Percentiles rank a stretch among this genome's conserved stretches.
Conservation (phyloP, 140 eudicot genomes). For the Artemisia princeps region DNA sequence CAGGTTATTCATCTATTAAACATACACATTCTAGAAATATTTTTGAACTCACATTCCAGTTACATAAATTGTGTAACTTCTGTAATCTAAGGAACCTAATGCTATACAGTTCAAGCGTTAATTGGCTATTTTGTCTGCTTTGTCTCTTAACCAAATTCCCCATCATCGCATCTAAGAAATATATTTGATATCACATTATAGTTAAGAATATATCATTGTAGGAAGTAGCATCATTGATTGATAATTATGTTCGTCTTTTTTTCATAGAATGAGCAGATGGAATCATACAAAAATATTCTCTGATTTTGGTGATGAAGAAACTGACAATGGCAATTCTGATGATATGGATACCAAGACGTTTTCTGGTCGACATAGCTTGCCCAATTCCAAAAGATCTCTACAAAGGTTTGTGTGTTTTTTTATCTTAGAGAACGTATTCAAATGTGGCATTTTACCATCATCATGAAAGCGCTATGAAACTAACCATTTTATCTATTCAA, state of each 20-base stretch:
- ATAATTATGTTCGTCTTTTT: neutral
- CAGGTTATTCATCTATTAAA: slow-evolving; percentile 35
- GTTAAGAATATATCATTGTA: too few relatives aligned
- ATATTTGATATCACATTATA: too few relatives aligned
- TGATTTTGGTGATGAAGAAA: slow-evolving; percentile 70
- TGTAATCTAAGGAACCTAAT: too few relatives aligned
- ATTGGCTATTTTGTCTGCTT: too few relatives aligned
- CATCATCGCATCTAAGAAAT: too few relatives aligned
- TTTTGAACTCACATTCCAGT: neutral
- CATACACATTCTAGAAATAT: neutral
- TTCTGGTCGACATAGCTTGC: slow-evolving; percentile 38
- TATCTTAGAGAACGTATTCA: neutral
- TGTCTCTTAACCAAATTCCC: too few relatives aligned
- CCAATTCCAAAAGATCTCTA: slow-evolving; percentile 41
- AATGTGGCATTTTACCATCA: too few relatives aligned
- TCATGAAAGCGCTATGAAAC: too few relatives aligned
- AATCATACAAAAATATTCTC: slow-evolving; percentile 86
- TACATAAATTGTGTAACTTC: too few relatives aligned
- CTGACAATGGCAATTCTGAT: slow-evolving; percentile 46
- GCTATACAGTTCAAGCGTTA: too few relatives aligned
- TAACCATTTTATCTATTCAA: too few relatives aligned
- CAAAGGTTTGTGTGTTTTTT: slow-evolving; percentile 36
- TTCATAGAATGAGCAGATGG: slow-evolving; percentile 81
- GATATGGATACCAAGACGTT: slow-evolving; percentile 38
- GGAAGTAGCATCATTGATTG: too few relatives aligned